A percentile compares a stretch with the other conserved stretches of the same genome.
phyloP scores from a whole-genome alignment of 2,329 filamentous ascomycete genomes.

The Thermochaetoides dissita region DNA sequence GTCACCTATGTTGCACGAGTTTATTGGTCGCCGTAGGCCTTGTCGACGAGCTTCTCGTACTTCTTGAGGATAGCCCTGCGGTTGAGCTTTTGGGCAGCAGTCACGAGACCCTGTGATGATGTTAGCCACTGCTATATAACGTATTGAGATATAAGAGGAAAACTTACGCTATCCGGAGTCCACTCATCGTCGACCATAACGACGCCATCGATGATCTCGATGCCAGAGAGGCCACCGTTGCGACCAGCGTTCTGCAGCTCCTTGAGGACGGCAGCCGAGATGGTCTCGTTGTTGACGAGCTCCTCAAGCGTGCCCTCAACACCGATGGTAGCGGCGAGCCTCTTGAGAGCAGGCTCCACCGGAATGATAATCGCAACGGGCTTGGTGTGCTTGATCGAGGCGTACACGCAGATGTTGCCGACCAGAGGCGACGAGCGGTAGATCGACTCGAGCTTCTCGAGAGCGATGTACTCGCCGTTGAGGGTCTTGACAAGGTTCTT shows the following conservation, averaged over 20 bases:
- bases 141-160: background rate
- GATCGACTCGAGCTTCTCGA: constrained; percentile 53
- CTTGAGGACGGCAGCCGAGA: constrained; percentile 48
- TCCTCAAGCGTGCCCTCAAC: constrained; percentile 43
- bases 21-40: constrained; percentile 34
- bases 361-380: constrained; percentile 44
- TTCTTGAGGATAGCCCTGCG: constrained; percentile 50
- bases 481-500: constrained; percentile 79
- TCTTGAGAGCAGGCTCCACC: constrained; percentile 39
- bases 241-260: constrained; percentile 49
- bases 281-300: constrained; percentile 52
- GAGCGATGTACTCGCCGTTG: constrained; percentile 69
- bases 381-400: constrained; percentile 35
- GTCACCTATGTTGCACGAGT: background rate
- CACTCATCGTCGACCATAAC: constrained; percentile 61
- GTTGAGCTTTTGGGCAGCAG: constrained; percentile 60
- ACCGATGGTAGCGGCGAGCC: constrained; percentile 31
- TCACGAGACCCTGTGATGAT: constrained; percentile 41
- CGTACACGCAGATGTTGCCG: constrained; percentile 43
- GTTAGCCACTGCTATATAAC: constrained; percentile 1
- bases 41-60: constrained; percentile 47
- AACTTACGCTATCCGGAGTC: constrained; percentile 58
- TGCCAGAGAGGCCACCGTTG: constrained; percentile 47
- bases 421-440: constrained; percentile 38
- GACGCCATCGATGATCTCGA: constrained; percentile 59